Evolutionary conservation across 345 rosid species (phyloP), one percentile per base, ranked within the genome.

Genomic region (Populus pruinosa): DNA sequence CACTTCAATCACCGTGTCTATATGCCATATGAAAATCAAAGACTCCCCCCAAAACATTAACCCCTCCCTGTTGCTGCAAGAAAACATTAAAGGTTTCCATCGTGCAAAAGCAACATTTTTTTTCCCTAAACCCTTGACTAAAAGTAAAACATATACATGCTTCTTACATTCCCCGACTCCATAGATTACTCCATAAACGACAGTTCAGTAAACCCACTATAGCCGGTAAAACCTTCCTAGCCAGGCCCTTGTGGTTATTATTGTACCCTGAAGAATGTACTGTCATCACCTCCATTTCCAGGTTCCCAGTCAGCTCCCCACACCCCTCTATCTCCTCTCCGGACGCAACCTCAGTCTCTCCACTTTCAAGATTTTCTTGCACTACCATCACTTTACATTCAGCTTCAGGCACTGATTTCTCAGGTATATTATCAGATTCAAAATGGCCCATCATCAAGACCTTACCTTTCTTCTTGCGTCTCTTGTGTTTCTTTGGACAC

Each of bases 121-220:
- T 59, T 39, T 8, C 43, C 63, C 29, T 8, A 23, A 59, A 59
- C 47, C 47, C 47, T 59, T 11, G 23, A n/a, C 29, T 4, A 10
- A 10, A n/a, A 59, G 29, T 6, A 18, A 43, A 36, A 53, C 5
- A 7, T 38, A 23, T 35, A 5, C 29, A 23, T 35, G 31, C 9
- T 39, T 12, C 59, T 69, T 75, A 80, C 23, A 69, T 69, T 23
- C 76, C 36, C 20, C 75, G 70, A 78, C 81, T 65, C 86, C 86
- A 70, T 12, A 81, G 77, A 73, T 59, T 59, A 59, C 70, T 83
- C 88, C 88, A 83, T 20, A 85, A 38, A 66, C 83, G 81, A 66
- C 76, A 83, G 47, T 70, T 83, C 14, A 80, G 77, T 36, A 81
- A 73, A 63, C 88, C 83, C 49, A 83, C 35, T 55, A 78, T 78